A percentile compares a stretch with the other conserved stretches of the same genome.
Evolutionary conservation across 2,329 filamentous ascomycete genomes (phyloP).

Genomic region (Davidsoniella virescens): DNA sequence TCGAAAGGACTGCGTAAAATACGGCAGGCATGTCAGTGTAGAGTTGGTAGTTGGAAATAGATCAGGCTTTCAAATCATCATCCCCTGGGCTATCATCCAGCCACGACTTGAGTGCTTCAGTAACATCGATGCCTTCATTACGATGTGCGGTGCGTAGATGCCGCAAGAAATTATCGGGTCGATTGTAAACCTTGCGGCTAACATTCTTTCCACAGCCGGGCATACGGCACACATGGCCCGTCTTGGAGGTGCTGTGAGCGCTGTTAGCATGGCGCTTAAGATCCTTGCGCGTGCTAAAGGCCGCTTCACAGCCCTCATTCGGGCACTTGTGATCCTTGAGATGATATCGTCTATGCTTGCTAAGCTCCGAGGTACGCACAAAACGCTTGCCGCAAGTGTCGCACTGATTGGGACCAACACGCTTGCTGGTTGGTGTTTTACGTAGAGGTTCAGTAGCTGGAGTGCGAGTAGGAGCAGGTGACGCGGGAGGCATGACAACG

Average conservation of each 20-base stretch:
- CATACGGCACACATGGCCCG: slow-evolving; percentile 17
- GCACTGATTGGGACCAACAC: slow-evolving; percentile 7
- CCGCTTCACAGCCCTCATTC: slow-evolving; percentile 14
- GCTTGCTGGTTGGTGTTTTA: slow-evolving; percentile 6
- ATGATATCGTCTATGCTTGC: slow-evolving; percentile 17
- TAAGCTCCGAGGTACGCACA: slow-evolving; percentile 9
- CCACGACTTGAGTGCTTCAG: slow-evolving; percentile 8
- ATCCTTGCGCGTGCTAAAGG: slow-evolving; percentile 18
- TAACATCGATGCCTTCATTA: slow-evolving; percentile 10
- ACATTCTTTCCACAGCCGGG: slow-evolving; percentile 17
- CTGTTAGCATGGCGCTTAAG: slow-evolving; percentile 17
- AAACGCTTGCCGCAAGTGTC: slow-evolving; percentile 11
- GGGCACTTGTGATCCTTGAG: slow-evolving; percentile 15
- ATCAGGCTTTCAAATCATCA: neutral
- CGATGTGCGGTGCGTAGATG: slow-evolving; percentile 17
- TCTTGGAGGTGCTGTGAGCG: slow-evolving; percentile 11
- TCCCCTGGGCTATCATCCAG: neutral
- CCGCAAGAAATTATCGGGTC: slow-evolving; percentile 17
- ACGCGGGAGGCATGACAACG: neutral
- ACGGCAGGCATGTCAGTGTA: neutral
- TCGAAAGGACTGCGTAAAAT: neutral
- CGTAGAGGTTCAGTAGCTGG: slow-evolving; percentile 2
- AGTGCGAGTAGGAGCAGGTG: slow-evolving; percentile 1
- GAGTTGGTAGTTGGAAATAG: neutral
- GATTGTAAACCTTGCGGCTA: slow-evolving; percentile 17